Evolutionary conservation across 805 yeast species (phyloP).

Genomic region (Teunomyces atbi): DNA sequence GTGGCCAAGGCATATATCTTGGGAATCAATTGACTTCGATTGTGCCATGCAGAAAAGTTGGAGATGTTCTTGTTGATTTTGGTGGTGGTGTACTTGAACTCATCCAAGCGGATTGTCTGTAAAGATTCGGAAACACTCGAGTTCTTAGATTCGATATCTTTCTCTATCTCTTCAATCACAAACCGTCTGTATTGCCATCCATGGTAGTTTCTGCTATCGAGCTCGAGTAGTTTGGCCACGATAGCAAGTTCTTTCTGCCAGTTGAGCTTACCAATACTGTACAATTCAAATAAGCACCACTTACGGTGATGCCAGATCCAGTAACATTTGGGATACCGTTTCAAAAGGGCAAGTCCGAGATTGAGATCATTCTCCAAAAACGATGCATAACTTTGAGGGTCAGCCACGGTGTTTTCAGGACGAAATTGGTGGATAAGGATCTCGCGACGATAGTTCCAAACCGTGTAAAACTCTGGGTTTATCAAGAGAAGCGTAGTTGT

Average conservation of each 20-base stretch:
- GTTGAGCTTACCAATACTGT: conserved; percentile 48
- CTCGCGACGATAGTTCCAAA: conserved; percentile 88
- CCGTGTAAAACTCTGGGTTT: conserved; percentile 86
- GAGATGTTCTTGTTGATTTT: conserved; percentile 83
- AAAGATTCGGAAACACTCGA: conserved; percentile 3
- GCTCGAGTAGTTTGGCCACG: conserved; percentile 62
- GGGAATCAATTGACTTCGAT: conserved; percentile 69
- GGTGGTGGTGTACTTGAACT: conserved; percentile 72
- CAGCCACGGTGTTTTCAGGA: conserved; percentile 5
- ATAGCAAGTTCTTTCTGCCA: conserved; percentile 74
- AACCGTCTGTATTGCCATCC: conserved; percentile 94
- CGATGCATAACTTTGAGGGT: conserved; percentile 16
- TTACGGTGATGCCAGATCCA: conserved; percentile 96
- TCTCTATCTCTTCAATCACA: conserved; percentile 48
- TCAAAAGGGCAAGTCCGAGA: conserved; percentile 58
- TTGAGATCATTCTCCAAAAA: conserved; percentile 56
- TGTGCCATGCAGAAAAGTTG: conserved; percentile 96
- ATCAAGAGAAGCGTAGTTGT: conserved; percentile 58
- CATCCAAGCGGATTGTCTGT: conserved; percentile 42
- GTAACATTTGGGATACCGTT: conserved; percentile 79
- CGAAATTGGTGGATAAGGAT: conserved; percentile 43
- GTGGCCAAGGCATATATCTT: conserved; percentile 35
- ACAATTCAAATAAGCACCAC: conserved; percentile 62
- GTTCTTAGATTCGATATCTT: conserved; percentile 11
- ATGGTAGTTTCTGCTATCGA: conserved; percentile 85